Conservation (phyloP, 139 green algal genomes). For the Micromonas commoda region DNA sequence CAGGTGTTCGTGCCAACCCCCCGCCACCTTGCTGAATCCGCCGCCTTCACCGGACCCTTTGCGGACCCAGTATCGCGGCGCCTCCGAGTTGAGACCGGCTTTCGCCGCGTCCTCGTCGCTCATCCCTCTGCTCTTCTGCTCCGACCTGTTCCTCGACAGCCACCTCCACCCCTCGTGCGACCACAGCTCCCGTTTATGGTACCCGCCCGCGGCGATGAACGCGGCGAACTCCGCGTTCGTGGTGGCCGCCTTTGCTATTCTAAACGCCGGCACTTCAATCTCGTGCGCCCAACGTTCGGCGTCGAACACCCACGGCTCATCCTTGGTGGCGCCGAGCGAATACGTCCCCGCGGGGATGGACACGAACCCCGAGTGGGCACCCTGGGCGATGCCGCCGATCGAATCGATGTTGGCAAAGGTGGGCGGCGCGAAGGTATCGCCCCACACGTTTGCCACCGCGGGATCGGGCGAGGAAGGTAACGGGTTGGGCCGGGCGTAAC, state of each 20-base stretch:
- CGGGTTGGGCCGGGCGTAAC: neutral
- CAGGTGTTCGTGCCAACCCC: neutral
- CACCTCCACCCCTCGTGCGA: constrained; percentile 11
- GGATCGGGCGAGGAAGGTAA: neutral
- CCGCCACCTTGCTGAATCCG: neutral
- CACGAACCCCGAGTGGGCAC: neutral
- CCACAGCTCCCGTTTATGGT: constrained; percentile 8
- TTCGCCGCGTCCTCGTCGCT: constrained; percentile 3
- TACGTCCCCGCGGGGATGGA: constrained; percentile 7
- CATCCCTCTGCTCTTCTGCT: too few species aligned
- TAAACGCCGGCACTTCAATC: neutral
- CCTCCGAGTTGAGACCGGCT: neutral
- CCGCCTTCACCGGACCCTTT: neutral
- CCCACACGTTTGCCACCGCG: neutral
- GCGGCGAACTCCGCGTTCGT: constrained; percentile 16
- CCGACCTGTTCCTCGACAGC: neutral
- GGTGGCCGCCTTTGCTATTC: neutral
- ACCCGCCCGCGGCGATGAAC: constrained; percentile 5
- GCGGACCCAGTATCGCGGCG: too few species aligned
- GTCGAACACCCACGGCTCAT: constrained; percentile 16
- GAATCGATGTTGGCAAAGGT: neutral
- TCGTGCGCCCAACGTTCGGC: constrained; percentile 18
- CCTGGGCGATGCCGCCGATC: neutral
- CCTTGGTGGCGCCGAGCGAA: neutral
- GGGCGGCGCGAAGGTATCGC: neutral